Evolutionary conservation across 2,329 filamentous ascomycete species (phyloP).

Genomic region (Colletotrichum australisinense): DNA sequence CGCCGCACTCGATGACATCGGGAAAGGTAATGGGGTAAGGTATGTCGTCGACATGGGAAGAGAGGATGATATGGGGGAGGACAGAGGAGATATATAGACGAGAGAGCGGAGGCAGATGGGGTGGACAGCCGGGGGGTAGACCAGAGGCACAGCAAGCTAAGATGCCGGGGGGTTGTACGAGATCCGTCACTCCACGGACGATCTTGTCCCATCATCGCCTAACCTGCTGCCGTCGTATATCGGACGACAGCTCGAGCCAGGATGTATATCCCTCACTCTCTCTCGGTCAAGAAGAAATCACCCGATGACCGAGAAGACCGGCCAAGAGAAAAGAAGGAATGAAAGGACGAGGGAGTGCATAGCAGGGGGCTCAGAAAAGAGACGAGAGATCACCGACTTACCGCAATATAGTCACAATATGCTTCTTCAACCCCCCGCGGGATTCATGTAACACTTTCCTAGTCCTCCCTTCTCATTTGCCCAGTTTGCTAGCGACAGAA

Average conservation of each 20-base stretch:
- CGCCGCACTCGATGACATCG: neutral
- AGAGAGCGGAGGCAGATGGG: neutral
- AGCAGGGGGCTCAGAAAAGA: neutral
- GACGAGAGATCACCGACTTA: slow-evolving; percentile 20
- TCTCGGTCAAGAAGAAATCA: slow-evolving; percentile 22
- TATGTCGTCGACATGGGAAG: neutral
- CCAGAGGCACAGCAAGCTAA: neutral
- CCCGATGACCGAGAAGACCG: slow-evolving; percentile 20
- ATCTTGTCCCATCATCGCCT: slow-evolving; percentile 31
- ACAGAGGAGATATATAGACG: slow-evolving; percentile 25
- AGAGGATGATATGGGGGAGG: neutral
- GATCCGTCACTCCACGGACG: slow-evolving; percentile 30
- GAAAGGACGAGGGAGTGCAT: neutral
- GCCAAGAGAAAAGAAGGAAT: slow-evolving; percentile 5
- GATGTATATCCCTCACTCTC: slow-evolving; percentile 15
- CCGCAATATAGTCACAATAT: slow-evolving; percentile 6
- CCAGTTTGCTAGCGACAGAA: slow-evolving; percentile 19
- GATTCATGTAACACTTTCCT: slow-evolving; percentile 6
- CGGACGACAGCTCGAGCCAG: slow-evolving; percentile 18
- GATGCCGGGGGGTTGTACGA: slow-evolving; percentile 28
- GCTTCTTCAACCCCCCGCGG: slow-evolving; percentile 1
- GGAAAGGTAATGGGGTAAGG: neutral
- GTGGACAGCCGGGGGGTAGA: neutral
- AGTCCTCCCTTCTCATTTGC: slow-evolving; percentile 11
- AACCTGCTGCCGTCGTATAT: slow-evolving; percentile 15